Evolutionary conservation across 1,284 basidiomycete species (phyloP), one percentile per base, ranked within the genome.

Genomic region (Cutaneotrichosporon cyanovorans): DNA sequence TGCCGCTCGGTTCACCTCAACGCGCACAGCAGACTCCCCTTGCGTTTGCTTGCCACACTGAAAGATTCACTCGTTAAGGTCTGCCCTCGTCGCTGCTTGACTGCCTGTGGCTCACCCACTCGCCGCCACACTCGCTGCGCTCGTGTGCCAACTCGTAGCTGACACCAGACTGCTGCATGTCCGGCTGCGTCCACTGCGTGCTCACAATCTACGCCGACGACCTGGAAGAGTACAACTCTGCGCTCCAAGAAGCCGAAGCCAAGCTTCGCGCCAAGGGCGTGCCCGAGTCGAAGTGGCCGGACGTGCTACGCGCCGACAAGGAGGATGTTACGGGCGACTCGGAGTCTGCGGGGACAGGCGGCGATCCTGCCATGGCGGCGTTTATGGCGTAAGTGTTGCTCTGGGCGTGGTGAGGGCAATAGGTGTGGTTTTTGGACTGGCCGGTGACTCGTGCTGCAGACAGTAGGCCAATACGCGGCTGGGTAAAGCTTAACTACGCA

Each of bases 161-260:
- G 30, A 45, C 33, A 1, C 16, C 56, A 88, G 86, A 89, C 69
- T 90, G 88, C 68, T 91, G 88, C 71, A 90, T 89, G 87, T 88
- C 85, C 9, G 87, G 87, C 23, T 92, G 89, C 60, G 85, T 87
- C 0, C 73, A 89, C 30, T 92, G 89, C 67, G 85, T 91, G 7
- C 85, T 91, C 65, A 87, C 89, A 57, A 71, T 91, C 21, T 88
- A 91, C 68, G 80, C 84, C 45, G 87, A 89, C 40, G 80, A 84
- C 1, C 67, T 87, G 4, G 73, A 76, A n/a, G 75, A 75, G 11
- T 88, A 88, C 69, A 76, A 77, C 28, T 71, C 76, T 7, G 75
- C 80, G 1, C 57, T 90, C 2, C 61, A 61, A 1, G 59, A 72
- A 0, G 71, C 89, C 2, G 78, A 78, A 12, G 51, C 65, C 4